A percentile compares a stretch with the other conserved stretches of the same genome.
Evolutionary conservation across 495 filamentous ascomycete species (phyloP).

Genomic region (Daldinia grandis): DNA sequence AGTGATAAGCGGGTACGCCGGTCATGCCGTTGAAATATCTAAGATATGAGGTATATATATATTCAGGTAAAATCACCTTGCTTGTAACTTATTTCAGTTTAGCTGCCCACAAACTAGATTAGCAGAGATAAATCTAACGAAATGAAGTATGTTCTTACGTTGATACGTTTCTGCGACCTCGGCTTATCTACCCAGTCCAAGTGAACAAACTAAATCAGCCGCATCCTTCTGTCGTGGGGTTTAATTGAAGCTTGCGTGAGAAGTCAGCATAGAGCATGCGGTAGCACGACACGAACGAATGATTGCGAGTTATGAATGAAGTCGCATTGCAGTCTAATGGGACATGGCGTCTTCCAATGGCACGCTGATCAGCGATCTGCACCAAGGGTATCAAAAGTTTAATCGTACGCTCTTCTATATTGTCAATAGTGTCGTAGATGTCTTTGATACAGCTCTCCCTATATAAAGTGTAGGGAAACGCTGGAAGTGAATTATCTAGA

Average conservation of each 20-base stretch:
- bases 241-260: conserved; percentile 36
- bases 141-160: conserved; percentile 1
- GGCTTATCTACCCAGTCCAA: conserved; percentile 12
- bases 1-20: neutral
- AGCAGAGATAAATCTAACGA: conserved; percentile 4
- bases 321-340: conserved; percentile 16
- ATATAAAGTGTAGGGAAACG: neutral
- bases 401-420: conserved; percentile 14
- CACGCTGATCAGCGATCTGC: conserved; percentile 34
- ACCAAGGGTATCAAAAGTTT: conserved; percentile 24
- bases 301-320: conserved; percentile 2
- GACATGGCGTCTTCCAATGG: conserved; percentile 7
- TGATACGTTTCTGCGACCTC: neutral
- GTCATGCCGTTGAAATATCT: neutral
- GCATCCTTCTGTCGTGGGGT: conserved; percentile 26
- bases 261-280: conserved; percentile 22
- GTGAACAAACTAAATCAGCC: conserved; percentile 34
- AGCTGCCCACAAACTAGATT: neutral
- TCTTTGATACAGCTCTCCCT: neutral
- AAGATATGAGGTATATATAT: neutral
- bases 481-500: neutral
- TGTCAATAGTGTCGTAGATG: conserved; percentile 9
- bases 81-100: neutral
- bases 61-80: neutral
- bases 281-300: conserved; percentile 21